phyloP scores from a whole-genome alignment of 148 eudicot genomes.

The Vaccinium macrocarpon region DNA sequence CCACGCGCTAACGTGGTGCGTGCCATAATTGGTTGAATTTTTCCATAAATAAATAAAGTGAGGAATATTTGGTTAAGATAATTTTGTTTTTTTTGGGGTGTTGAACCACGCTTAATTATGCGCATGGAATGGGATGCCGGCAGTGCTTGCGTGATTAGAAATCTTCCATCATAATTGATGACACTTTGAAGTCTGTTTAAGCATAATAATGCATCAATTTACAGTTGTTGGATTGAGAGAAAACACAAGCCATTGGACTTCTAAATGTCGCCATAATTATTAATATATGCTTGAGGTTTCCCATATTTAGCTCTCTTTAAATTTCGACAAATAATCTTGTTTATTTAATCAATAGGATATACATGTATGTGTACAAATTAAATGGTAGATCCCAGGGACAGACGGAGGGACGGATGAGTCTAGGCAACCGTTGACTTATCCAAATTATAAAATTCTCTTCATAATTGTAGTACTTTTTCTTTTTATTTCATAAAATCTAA shows the following conservation, averaged over 20 bases:
- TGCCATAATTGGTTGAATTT: background rate
- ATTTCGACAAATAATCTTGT: background rate
- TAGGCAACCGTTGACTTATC: too few species aligned
- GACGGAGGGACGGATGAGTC: too few species aligned
- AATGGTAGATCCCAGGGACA: background rate
- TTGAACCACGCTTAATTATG: conserved; percentile 7
- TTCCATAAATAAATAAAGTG: background rate
- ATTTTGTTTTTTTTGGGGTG: background rate
- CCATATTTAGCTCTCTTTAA: background rate
- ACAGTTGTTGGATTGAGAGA: background rate
- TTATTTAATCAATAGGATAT: background rate
- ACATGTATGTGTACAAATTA: background rate
- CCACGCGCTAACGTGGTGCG: background rate
- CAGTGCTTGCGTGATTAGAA: conserved; percentile 16
- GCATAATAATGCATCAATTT: background rate
- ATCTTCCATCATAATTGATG: conserved; percentile 16
- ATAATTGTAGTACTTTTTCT: too few species aligned
- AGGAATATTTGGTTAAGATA: background rate
- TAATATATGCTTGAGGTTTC: background rate
- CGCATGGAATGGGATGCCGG: conserved; percentile 9
- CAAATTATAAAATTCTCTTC: too few species aligned
- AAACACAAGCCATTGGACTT: background rate
- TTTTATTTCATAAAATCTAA: too few species aligned
- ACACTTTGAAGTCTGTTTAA: background rate
- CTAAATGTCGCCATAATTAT: background rate